Evolutionary conservation across 331 rosid genomes (phyloP).

Genomic region (Telfairia occidentalis): DNA sequence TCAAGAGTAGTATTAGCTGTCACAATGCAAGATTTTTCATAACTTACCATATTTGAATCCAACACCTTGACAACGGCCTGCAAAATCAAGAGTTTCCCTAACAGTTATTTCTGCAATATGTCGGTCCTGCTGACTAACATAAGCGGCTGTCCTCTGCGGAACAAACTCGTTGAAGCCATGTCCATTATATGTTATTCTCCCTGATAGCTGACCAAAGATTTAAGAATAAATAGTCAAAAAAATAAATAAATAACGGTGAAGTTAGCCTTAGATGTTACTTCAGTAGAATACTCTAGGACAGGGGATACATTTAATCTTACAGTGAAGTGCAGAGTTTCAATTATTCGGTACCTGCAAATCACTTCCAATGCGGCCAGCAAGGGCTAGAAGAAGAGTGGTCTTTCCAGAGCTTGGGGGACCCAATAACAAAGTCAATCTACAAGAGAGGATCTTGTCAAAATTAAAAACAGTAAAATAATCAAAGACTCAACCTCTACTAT

Average conservation of each 20-base stretch:
- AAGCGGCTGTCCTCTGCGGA: slow-evolving; percentile 93
- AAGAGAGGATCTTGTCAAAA: slow-evolving; percentile 12
- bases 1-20: slow-evolving; percentile 7
- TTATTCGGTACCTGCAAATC: slow-evolving; percentile 61
- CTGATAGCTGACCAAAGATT: slow-evolving; percentile 50
- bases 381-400: slow-evolving; percentile 78
- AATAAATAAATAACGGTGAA: background rate
- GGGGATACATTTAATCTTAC: background rate
- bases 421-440: slow-evolving; percentile 71
- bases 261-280: background rate
- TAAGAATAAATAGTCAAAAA: background rate
- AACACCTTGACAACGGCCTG: slow-evolving; percentile 89
- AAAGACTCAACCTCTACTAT: background rate
- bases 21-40: background rate
- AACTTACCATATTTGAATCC: slow-evolving; percentile 85
- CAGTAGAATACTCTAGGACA: background rate
- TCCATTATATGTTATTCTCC: slow-evolving; percentile 75
- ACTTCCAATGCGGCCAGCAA: slow-evolving; percentile 84
- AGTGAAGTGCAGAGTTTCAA: background rate
- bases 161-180: slow-evolving; percentile 76
- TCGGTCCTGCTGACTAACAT: slow-evolving; percentile 87
- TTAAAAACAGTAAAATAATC: background rate
- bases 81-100: slow-evolving; percentile 87
- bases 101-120: slow-evolving; percentile 93
- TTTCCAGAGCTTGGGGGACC: slow-evolving; percentile 99